phyloP scores from a whole-genome alignment of 139 green algal species.

The Chlorella sp. region DNA sequence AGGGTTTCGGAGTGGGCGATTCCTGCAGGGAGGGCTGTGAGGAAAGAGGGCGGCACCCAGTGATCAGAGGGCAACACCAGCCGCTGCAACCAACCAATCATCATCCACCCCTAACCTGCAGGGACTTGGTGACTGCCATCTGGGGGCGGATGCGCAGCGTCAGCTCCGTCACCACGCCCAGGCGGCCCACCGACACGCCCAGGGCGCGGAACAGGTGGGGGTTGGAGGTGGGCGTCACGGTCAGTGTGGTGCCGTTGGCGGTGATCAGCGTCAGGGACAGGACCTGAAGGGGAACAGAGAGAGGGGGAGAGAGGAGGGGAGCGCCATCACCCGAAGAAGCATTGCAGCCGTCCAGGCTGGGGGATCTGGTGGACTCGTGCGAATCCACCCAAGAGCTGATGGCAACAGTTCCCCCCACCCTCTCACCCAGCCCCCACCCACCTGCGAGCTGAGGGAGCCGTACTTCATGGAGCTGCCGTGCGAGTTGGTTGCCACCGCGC shows the following conservation, averaged over 20 bases:
- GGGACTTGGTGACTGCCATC: constrained; percentile 18
- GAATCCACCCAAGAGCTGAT: too few species aligned
- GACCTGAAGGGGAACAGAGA: constrained; percentile 23
- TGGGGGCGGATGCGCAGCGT: constrained; percentile 56
- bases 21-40: too few species aligned
- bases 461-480: constrained; percentile 80
- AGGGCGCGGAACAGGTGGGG: constrained; percentile 59
- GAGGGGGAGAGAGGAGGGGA: too few species aligned
- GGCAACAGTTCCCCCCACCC: too few species aligned
- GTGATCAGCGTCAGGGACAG: constrained; percentile 67
- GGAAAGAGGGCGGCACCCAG: too few species aligned
- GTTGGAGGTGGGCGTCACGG: constrained; percentile 63
- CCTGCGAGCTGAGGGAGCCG: constrained; percentile 74
- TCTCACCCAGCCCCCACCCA: constrained; percentile 10
- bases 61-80: too few species aligned
- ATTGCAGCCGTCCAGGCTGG: too few species aligned
- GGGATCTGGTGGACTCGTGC: too few species aligned
- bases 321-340: too few species aligned
- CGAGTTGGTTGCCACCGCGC: constrained; percentile 83
- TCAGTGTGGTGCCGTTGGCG: constrained; percentile 76
- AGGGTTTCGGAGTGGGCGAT: too few species aligned
- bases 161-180: constrained; percentile 81
- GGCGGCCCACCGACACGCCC: constrained; percentile 60
- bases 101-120: constrained; percentile 13
- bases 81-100: not conserved